Conservation (phyloP, 2,329 filamentous ascomycete species). For the Talaromyces pinophilus region DNA sequence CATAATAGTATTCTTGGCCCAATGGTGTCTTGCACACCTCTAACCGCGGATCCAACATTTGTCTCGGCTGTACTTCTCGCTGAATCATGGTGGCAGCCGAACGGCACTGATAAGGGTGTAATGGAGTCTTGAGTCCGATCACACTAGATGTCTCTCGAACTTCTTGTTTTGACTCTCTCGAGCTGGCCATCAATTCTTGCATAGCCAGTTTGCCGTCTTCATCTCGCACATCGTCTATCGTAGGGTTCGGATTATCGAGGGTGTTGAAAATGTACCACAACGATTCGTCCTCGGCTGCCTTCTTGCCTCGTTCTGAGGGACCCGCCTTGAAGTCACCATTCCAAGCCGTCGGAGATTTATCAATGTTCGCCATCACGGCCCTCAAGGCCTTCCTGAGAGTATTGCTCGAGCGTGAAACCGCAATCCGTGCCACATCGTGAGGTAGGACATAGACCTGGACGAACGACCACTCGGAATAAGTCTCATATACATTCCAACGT, state of each 20-base stretch:
- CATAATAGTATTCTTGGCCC: slow-evolving; percentile 68
- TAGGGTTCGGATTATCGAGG: slow-evolving; percentile 42
- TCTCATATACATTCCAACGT: slow-evolving; percentile 25
- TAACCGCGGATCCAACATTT: slow-evolving; percentile 72
- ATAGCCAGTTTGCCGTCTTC: slow-evolving; percentile 40
- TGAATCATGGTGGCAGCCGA: slow-evolving; percentile 84
- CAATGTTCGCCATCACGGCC: slow-evolving; percentile 43
- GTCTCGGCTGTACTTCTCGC: slow-evolving; percentile 67
- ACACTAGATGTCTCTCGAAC: slow-evolving; percentile 30
- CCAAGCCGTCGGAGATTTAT: slow-evolving; percentile 45
- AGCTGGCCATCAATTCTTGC: slow-evolving; percentile 36
- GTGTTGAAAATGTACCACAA: slow-evolving; percentile 56
- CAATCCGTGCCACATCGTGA: slow-evolving; percentile 40
- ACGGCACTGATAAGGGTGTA: slow-evolving; percentile 78
- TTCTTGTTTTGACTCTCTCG: slow-evolving; percentile 21
- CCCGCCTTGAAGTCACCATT: slow-evolving; percentile 30
- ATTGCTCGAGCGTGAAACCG: slow-evolving; percentile 37
- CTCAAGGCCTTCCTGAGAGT: slow-evolving; percentile 41
- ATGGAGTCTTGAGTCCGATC: slow-evolving; percentile 53
- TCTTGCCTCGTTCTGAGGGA: slow-evolving; percentile 22
- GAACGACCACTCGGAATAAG: slow-evolving; percentile 27
- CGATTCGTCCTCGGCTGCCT: slow-evolving; percentile 43
- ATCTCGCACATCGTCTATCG: slow-evolving; percentile 34
- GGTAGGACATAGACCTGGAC: slow-evolving; percentile 44
- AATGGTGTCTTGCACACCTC: slow-evolving; percentile 61